These are phyloP conservation scores for Arxiozyma heterogenica DNA, from an alignment of 1,139 yeast genomes.

Conservation along the genomic window DNA sequence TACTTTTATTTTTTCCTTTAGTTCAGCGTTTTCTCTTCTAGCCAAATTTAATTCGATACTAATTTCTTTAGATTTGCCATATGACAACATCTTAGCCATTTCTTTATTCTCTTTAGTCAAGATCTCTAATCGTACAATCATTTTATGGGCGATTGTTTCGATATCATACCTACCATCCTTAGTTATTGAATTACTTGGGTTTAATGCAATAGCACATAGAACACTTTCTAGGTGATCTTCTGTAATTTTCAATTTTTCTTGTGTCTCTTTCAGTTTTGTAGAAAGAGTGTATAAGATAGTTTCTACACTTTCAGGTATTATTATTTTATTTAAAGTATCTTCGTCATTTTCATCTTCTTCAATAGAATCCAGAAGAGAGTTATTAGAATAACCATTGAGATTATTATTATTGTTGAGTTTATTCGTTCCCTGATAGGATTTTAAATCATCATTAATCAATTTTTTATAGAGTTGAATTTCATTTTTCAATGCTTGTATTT, in stretches of 20 bases:
- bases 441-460: conserved; percentile 8
- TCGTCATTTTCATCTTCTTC: background rate
- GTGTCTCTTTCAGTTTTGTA: conserved; percentile 37
- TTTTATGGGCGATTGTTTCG: conserved; percentile 68
- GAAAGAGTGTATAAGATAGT: conserved; percentile 35
- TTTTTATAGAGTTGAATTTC: conserved; percentile 31
- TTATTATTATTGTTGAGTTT: background rate
- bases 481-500: conserved; percentile 32
- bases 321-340: background rate
- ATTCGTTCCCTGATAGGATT: background rate
- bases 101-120: conserved; percentile 64
- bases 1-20: conserved; percentile 29
- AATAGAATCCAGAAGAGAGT: background rate
- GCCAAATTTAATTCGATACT: conserved; percentile 60
- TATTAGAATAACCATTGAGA: conserved; percentile 6
- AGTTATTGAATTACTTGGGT: conserved; percentile 37
- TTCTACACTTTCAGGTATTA: conserved; percentile 18
- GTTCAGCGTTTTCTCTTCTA: conserved; percentile 41
- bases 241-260: conserved; percentile 49
- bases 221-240: conserved; percentile 55
- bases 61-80: conserved; percentile 62
- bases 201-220: conserved; percentile 44
- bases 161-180: conserved; percentile 56
- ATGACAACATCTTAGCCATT: conserved; percentile 60
- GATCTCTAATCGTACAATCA: conserved; percentile 52